phyloP scores from a whole-genome alignment of 2,329 filamentous ascomycete genomes.

The Phyllosticta citribraziliensis region DNA sequence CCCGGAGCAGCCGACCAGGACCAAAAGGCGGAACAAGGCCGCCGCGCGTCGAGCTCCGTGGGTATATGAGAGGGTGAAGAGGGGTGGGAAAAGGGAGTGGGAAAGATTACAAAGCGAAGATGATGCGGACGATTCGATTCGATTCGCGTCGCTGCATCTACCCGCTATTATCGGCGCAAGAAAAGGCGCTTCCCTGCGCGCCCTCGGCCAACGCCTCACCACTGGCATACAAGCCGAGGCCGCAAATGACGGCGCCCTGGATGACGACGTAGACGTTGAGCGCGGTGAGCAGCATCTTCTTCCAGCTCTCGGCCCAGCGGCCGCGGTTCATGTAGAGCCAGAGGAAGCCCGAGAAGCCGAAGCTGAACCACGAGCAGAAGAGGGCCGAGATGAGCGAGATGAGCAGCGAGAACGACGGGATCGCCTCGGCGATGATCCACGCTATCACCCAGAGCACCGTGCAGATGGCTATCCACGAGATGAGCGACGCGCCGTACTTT shows the following conservation, averaged over 20 bases:
- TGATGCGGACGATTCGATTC: too few species aligned
- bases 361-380: constrained; percentile 60
- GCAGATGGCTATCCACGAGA: constrained; percentile 51
- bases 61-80: too few species aligned
- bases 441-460: constrained; percentile 48
- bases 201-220: constrained; percentile 17
- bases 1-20: too few species aligned
- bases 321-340: constrained; percentile 41
- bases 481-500: constrained; percentile 29
- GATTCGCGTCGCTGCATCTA: background rate
- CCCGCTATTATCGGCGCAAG: constrained; percentile 20
- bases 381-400: constrained; percentile 52
- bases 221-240: constrained; percentile 20
- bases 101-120: too few species aligned
- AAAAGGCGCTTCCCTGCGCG: constrained; percentile 20
- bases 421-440: constrained; percentile 58
- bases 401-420: constrained; percentile 59
- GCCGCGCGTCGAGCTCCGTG: too few species aligned
- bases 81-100: too few species aligned
- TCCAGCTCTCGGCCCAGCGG: constrained; percentile 24
- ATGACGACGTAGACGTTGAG: constrained; percentile 36
- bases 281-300: constrained; percentile 35
- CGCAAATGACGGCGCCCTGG: constrained; percentile 19
- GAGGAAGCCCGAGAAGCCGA: constrained; percentile 35
- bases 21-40: too few species aligned